Percentiles rank a stretch among this genome's conserved stretches.
phyloP scores from a whole-genome alignment of 1,284 basidiomycete species.

The Apiotrichum domesticum region DNA sequence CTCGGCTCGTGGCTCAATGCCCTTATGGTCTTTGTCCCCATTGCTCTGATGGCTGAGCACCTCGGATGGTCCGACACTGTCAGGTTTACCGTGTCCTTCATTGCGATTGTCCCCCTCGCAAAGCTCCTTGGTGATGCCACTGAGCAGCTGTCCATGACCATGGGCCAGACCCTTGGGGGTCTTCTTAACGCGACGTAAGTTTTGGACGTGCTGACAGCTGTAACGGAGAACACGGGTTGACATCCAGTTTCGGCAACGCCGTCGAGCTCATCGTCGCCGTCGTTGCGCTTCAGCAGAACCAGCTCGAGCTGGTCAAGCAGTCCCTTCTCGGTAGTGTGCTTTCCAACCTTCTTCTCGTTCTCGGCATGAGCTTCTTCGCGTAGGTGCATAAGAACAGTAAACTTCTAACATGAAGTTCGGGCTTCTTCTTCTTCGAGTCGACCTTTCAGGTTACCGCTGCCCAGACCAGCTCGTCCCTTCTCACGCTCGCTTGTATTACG shows the following conservation, averaged over 20 bases:
- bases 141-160: slow-evolving; percentile 70
- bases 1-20: slow-evolving; percentile 70
- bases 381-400: slow-evolving; percentile 27
- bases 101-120: slow-evolving; percentile 81
- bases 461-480: slow-evolving; percentile 69
- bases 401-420: slow-evolving; percentile 38
- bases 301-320: slow-evolving; percentile 80
- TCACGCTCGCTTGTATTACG: slow-evolving; percentile 84
- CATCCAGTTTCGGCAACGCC: slow-evolving; percentile 45
- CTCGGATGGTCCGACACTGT: slow-evolving; percentile 67
- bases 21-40: slow-evolving; percentile 67
- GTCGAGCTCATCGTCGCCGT: slow-evolving; percentile 74
- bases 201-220: too few species aligned
- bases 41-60: slow-evolving; percentile 53
- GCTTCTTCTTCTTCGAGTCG: slow-evolving; percentile 61
- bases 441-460: slow-evolving; percentile 75
- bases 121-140: slow-evolving; percentile 67
- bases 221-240: background rate
- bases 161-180: slow-evolving; percentile 77
- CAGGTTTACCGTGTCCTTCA: slow-evolving; percentile 75
- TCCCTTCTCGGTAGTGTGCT: slow-evolving; percentile 60
- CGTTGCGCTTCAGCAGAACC: slow-evolving; percentile 72
- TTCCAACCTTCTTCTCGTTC: slow-evolving; percentile 80
- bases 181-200: slow-evolving; percentile 74
- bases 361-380: slow-evolving; percentile 81